Evolutionary conservation across 148 eudicot genomes (phyloP).

Genomic region (Nepenthes gracilis): DNA sequence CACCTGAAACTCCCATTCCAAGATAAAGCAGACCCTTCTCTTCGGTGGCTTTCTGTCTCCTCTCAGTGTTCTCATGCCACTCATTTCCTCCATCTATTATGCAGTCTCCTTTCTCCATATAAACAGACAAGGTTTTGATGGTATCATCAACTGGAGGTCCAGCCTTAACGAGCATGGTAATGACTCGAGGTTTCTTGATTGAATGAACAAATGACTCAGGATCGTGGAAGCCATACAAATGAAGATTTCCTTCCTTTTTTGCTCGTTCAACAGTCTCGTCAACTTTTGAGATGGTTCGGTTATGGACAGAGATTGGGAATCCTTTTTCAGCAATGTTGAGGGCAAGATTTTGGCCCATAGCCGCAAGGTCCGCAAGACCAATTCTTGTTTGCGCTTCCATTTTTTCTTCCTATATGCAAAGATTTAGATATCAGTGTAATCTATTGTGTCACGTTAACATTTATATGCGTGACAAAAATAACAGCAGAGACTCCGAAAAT

Average conservation of each 20-base stretch:
- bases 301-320: conserved; percentile 3
- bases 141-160: conserved; percentile 2
- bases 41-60: conserved; percentile 3
- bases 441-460: neutral
- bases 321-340: conserved; percentile 9
- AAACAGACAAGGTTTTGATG: conserved; percentile 1
- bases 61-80: conserved; percentile 3
- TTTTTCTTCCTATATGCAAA: neutral
- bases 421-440: neutral
- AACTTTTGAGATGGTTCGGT: conserved; percentile 1
- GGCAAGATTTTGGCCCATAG: conserved; percentile 4
- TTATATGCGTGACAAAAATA: neutral
- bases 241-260: conserved; percentile 3
- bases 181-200: conserved; percentile 2
- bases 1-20: conserved; percentile 5
- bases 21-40: conserved; percentile 6
- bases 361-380: conserved; percentile 5
- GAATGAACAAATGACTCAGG: conserved; percentile 1
- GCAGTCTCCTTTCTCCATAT: conserved; percentile 3
- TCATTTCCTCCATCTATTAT: conserved; percentile 5
- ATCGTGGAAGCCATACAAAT: conserved; percentile 4
- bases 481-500: neutral
- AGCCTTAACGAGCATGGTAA: conserved; percentile 6
- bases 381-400: neutral
- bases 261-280: conserved; percentile 6